Conservation (phyloP, 2,329 filamentous ascomycete species). For the Botryotinia calthae region DNA sequence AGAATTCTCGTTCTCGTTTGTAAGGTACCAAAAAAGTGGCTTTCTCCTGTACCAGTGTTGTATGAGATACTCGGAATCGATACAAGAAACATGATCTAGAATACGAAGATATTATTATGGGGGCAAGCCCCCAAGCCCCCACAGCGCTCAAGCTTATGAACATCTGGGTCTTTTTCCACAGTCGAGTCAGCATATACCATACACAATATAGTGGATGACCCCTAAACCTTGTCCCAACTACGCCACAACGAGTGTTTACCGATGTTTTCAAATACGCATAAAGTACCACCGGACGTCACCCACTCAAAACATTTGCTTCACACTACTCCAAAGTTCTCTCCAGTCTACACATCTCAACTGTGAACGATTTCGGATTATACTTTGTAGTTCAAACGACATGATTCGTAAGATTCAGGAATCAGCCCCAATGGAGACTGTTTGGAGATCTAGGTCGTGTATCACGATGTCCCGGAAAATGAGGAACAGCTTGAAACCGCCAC, state of each 20-base stretch:
- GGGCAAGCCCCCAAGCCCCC: not conserved
- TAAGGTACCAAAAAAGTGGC: not conserved
- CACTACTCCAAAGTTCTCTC: not conserved
- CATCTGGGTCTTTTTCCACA: not conserved
- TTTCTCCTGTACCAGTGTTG: not conserved
- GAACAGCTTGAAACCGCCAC: not conserved
- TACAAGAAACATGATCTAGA: not conserved
- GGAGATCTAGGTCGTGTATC: not conserved
- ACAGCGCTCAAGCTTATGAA: too few species aligned
- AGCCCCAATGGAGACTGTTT: not conserved
- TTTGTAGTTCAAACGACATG: not conserved
- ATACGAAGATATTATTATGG: not conserved
- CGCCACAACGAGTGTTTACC: not conserved
- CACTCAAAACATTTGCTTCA: not conserved
- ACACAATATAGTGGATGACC: not conserved
- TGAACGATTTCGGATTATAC: not conserved
- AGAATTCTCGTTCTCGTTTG: not conserved
- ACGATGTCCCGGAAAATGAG: not conserved
- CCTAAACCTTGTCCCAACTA: not conserved
- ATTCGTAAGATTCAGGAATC: not conserved
- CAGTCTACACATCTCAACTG: not conserved
- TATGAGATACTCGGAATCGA: not conserved
- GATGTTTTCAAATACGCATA: not conserved
- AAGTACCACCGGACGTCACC: not conserved
- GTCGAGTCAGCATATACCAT: not conserved